Evolutionary conservation across 352 stramenopile genomes (phyloP).

Genomic region (Globisporangium radiosum): DNA sequence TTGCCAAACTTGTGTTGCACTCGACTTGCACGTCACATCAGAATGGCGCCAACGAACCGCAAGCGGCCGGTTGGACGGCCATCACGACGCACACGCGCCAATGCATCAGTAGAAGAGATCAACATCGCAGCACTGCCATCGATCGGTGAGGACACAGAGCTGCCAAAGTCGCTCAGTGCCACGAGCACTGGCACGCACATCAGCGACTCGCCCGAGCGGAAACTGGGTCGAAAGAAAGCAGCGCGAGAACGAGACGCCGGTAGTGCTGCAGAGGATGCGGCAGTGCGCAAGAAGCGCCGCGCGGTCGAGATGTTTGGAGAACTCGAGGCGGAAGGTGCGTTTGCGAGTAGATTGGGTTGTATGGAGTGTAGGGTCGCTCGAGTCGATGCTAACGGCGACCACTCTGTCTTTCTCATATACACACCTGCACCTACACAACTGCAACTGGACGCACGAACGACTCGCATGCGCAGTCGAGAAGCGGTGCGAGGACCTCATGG

Average conservation of each 20-base stretch:
- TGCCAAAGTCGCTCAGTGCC: slow-evolving; percentile 19
- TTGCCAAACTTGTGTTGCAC: neutral
- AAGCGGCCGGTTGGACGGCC: slow-evolving; percentile 16
- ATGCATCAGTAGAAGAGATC: slow-evolving; percentile 3
- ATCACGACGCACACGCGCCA: slow-evolving; percentile 19
- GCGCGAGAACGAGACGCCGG: slow-evolving; percentile 14
- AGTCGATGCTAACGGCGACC: no score
- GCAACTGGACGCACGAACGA: no score
- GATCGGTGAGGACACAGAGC: slow-evolving; percentile 59
- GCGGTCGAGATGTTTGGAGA: slow-evolving; percentile 44
- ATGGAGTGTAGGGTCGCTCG: no score
- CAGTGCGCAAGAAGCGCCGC: slow-evolving; percentile 30
- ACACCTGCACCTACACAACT: neutral
- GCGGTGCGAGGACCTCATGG: slow-evolving; percentile 45
- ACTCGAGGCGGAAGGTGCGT: slow-evolving; percentile 53
- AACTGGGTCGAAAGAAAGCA: slow-evolving; percentile 24
- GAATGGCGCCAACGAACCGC: slow-evolving; percentile 11
- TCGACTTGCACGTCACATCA: neutral
- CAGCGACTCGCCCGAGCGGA: slow-evolving; percentile 24
- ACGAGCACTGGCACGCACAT: slow-evolving; percentile 24
- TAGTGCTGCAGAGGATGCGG: slow-evolving; percentile 13
- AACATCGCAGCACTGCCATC: slow-evolving; percentile 28
- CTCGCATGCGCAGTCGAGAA: slow-evolving; percentile 40
- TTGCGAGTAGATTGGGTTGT: no score
- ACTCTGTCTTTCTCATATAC: neutral